Base-by-base conservation (phyloP, 768 basidiomycete genomes). In the Lyophyllum shimeji region DNA sequence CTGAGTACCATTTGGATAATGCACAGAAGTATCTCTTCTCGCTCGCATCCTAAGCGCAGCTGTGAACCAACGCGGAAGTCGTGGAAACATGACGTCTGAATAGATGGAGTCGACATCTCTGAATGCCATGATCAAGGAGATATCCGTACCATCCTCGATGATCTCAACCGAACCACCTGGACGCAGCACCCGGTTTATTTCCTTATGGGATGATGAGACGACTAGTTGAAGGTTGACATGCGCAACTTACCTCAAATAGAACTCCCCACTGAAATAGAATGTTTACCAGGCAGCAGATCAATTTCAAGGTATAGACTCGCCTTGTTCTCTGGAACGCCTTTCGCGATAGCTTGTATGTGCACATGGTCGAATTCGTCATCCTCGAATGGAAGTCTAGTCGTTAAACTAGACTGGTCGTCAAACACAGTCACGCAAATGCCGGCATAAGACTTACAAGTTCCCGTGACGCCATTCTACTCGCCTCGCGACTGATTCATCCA, bases 331-430 rank as follows among this genome's bases (percentile, higher is more conserved):
- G 87, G 88, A 27, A 90, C 82, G 15, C 82, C 88, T 62, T 77
- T 77, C 0, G 87, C 82, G 55, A 90, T 81, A 48, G 75, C 73
- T 56, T 82, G 77, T 49, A 91, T 81, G 61, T 87, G 90, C n/a
- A 92, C 83, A 67, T 88, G 83, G 67, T 92, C 90, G 58, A 92
- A 92, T 61, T 87, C 83, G 57, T 91, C 88, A 52, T 91, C 90
- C 15, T 90, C 88, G 64, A 90, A 92, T 0, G 90, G 90, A 18
- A 92, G 75, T 62, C 79, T 87, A 11, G 83, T 89, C 46, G 89
- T 88, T 62, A 92, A 70, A 67, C 89, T 91, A 58, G 13, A 50
- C 20, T n/a, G 23, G 17, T 25, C 33, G 25, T 44, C 37, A 60
- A 31, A 3, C 47, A 3, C 47, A 48, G 40, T 44, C 43, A 23